Base-by-base conservation (phyloP, 2,329 filamentous ascomycete species). In the Trichoderma harzianum region DNA sequence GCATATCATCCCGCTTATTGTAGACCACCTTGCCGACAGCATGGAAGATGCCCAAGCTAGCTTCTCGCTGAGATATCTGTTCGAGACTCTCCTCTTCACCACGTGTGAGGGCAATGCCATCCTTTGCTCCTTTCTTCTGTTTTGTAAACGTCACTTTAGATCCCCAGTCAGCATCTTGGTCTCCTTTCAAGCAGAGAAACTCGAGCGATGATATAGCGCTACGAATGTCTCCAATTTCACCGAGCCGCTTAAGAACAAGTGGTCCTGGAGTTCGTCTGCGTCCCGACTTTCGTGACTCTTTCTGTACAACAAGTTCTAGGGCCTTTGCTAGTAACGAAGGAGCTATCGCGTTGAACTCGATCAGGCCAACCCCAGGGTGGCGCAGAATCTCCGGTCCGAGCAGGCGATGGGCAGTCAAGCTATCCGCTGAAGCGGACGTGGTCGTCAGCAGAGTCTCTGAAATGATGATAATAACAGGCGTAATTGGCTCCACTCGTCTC, bases 11-110 rank as follows among this genome's bases (percentile, higher is more conserved):
- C 60, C 96, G 89, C 80, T 98, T 99, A 83, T 99, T 99, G 83
- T 98, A 97, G 1, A 98, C 91, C 3, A 99, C 93, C 79, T 96
- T 98, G 4, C 95, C 96, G 14, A 98, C 93, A 0, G 96, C 94
- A 80, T 99, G 96, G 78, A 99, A 99, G 65, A 99, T 94, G 1
- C 95, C 96, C 3, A 99, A 85, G 74, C 92, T 97, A 18, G 93
- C 91, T 82, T 98, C 96, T 70, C 96, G 89, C 77, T 95, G 93
- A 1, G 93, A 94, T 26, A 98, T 89, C 72, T 96, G 84, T 77
- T 94, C 90, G 11, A 98, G 82, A 6, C 90, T 95, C 74, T 97
- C 92, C 72, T 89, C 85, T 80, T 98, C 96, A 77, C 92, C 91
- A 73, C 88, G 87, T 0, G 94, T 97, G 72, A 97, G 81, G 4